Evolutionary conservation across 768 basidiomycete genomes (phyloP).

Genomic region (Mycena venus): DNA sequence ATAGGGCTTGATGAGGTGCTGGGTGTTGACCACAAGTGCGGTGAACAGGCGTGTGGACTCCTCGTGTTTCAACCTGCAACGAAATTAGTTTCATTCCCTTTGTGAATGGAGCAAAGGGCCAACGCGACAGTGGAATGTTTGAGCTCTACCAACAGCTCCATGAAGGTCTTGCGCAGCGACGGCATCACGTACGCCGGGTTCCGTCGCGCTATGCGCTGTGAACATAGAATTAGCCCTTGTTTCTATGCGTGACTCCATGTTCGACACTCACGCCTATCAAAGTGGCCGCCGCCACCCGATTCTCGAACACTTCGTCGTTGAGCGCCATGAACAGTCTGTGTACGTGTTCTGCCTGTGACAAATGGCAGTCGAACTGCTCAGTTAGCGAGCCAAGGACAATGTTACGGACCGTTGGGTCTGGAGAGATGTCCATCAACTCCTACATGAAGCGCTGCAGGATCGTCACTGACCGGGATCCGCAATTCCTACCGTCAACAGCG

Average conservation of each 20-base stretch:
- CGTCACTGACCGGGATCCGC: conserved; percentile 87
- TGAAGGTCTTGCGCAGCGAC: conserved; percentile 92
- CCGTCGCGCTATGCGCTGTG: conserved; percentile 82
- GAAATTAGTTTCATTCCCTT: neutral
- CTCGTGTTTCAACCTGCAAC: conserved; percentile 81
- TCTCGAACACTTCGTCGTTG: conserved; percentile 96
- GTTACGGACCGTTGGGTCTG: conserved; percentile 31
- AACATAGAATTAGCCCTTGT: neutral
- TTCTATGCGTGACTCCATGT: neutral
- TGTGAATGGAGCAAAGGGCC: neutral
- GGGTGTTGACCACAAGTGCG: conserved; percentile 89
- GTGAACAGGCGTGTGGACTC: conserved; percentile 94
- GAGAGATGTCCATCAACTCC: no score
- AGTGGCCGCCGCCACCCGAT: conserved; percentile 88
- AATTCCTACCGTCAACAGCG: conserved; percentile 93
- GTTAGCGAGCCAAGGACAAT: conserved; percentile 72
- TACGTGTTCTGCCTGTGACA: conserved; percentile 99
- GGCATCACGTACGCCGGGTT: conserved; percentile 99
- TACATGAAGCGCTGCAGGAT: neutral
- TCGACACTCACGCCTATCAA: conserved; percentile 74
- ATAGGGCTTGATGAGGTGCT: conserved; percentile 95
- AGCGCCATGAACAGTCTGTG: conserved; percentile 97
- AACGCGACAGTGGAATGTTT: conserved; percentile 93
- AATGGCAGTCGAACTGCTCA: conserved; percentile 95
- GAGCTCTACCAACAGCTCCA: conserved; percentile 95